phyloP scores from a whole-genome alignment of 345 rosid genomes.

The Erucastrum elatum region DNA sequence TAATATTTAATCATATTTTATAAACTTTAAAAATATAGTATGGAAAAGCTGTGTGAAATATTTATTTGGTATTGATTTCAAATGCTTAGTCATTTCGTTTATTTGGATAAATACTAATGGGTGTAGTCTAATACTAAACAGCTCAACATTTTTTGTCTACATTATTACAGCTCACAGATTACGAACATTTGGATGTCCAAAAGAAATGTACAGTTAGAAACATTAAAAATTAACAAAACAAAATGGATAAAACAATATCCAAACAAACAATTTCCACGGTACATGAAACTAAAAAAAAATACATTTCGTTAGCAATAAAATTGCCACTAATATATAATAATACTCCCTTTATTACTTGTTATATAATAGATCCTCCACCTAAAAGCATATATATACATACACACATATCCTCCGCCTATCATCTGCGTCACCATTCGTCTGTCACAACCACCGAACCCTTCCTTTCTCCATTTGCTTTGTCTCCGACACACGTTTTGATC shows the following conservation, averaged over 20 bases:
- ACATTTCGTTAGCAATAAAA: neutral
- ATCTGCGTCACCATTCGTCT: constrained; percentile 28
- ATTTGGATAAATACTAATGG: constrained; percentile 8
- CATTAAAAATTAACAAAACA: neutral
- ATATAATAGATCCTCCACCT: neutral
- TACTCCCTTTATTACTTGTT: neutral
- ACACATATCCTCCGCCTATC: constrained; percentile 3
- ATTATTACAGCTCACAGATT: constrained; percentile 12
- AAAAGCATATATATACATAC: constrained; percentile 20
- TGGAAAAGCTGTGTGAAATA: no score
- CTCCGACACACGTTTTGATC: constrained; percentile 13
- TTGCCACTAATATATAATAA: neutral
- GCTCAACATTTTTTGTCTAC: neutral
- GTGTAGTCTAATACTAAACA: neutral
- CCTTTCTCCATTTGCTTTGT: constrained; percentile 18
- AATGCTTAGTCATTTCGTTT: neutral
- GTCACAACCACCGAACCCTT: constrained; percentile 38
- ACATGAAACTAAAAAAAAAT: neutral
- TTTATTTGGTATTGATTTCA: no score
- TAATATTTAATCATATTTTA: no score
- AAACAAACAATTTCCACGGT: neutral
- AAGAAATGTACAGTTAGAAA: neutral
- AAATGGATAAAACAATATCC: constrained; percentile 16
- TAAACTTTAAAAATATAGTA: no score
- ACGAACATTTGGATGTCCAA: neutral